Percentiles rank a stretch among this genome's conserved stretches.
phyloP scores from a whole-genome alignment of 148 eudicot genomes.

The Bassia scoparia region DNA sequence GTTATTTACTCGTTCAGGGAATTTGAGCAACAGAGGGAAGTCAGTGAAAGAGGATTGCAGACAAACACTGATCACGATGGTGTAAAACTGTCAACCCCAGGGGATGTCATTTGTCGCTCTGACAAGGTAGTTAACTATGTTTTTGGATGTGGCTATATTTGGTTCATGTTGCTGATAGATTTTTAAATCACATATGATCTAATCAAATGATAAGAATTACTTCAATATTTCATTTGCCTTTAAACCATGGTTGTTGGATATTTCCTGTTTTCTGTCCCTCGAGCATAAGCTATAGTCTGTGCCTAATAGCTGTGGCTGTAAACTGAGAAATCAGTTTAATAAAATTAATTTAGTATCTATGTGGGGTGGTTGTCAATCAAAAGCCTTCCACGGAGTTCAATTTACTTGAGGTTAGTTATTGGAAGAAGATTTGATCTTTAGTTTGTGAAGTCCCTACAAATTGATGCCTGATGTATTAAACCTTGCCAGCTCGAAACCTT shows the following conservation, averaged over 20 bases:
- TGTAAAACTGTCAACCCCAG: slow-evolving; percentile 38
- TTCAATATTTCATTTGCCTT: background rate
- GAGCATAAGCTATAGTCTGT: too few relatives aligned
- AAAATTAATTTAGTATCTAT: too few relatives aligned
- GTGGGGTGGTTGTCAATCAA: too few relatives aligned
- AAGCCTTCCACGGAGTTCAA: too few relatives aligned
- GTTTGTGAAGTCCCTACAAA: too few relatives aligned
- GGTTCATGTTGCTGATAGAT: background rate
- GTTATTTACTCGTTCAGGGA: slow-evolving; percentile 53
- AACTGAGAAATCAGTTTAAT: too few relatives aligned
- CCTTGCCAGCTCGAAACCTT: too few relatives aligned
- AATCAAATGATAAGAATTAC: background rate
- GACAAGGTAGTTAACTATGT: slow-evolving; percentile 45
- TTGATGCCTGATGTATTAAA: too few relatives aligned
- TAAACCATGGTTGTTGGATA: background rate
- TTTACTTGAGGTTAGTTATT: too few relatives aligned
- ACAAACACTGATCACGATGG: slow-evolving; percentile 45
- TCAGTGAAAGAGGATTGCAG: slow-evolving; percentile 68
- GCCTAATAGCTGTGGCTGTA: too few relatives aligned
- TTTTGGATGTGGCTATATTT: background rate
- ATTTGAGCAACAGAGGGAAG: slow-evolving; percentile 94
- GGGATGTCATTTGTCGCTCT: slow-evolving; percentile 40
- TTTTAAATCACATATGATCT: background rate
- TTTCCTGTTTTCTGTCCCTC: too few relatives aligned
- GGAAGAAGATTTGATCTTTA: too few relatives aligned